A percentile compares a stretch with the other conserved stretches of the same genome.
Evolutionary conservation across 441 rosid species (phyloP).

Genomic region (Mallotus repandus): DNA sequence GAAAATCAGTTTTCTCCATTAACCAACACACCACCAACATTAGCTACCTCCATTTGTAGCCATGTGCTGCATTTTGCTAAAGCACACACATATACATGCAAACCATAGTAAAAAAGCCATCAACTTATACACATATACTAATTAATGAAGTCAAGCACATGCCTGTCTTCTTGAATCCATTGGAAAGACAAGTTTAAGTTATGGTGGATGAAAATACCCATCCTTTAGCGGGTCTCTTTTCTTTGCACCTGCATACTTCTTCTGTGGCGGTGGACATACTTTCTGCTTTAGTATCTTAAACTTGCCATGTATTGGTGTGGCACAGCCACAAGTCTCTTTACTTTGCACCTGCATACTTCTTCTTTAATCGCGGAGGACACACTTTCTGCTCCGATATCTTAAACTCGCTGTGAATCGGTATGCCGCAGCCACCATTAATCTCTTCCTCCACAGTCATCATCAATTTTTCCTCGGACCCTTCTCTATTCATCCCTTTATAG

Average conservation of each 20-base stretch:
- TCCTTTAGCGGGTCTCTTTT: conserved; percentile 22
- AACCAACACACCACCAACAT: conserved; percentile 26
- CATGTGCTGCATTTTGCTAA: conserved; percentile 34
- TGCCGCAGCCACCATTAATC: conserved; percentile 18
- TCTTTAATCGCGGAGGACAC: conserved; percentile 38
- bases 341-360: conserved; percentile 21
- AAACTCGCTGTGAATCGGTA: conserved; percentile 29
- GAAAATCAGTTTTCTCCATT: conserved; percentile 36
- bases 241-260: conserved; percentile 21
- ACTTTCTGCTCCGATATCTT: conserved; percentile 22
- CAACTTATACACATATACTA: no score
- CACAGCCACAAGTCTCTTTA: conserved; percentile 22
- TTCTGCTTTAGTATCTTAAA: conserved; percentile 24
- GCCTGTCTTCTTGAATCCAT: conserved; percentile 14
- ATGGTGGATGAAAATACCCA: conserved; percentile 32
- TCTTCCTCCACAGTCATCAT: conserved; percentile 2
- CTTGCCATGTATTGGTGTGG: conserved; percentile 31
- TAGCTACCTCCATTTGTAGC: conserved; percentile 32
- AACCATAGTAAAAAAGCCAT: no score
- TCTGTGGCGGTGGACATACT: conserved; percentile 35
- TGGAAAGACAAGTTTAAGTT: conserved; percentile 31
- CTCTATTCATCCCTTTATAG: not conserved
- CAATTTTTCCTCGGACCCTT: conserved; percentile 11
- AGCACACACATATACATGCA: no score
- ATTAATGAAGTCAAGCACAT: not conserved